phyloP scores from a whole-genome alignment of 2,329 filamentous ascomycete genomes.

The Neonectria coccinea region DNA sequence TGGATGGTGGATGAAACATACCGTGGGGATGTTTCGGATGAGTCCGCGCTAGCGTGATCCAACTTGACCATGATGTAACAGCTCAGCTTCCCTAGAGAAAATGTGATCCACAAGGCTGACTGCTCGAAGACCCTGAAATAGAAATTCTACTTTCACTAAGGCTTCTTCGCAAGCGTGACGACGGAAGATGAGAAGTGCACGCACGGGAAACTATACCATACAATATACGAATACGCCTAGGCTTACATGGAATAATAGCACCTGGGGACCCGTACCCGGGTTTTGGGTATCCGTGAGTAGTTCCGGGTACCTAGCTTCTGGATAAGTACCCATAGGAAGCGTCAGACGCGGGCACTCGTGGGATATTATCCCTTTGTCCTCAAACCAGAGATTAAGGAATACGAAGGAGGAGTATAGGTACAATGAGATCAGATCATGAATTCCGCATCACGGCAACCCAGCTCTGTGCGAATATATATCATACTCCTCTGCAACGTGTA shows the following conservation, averaged over 20 bases:
- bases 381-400: too few species aligned
- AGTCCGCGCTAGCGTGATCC: not conserved
- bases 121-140: not conserved
- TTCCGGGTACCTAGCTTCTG: too few species aligned
- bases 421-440: not conserved
- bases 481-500: not conserved
- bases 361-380: too few species aligned
- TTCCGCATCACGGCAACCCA: not conserved
- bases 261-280: too few species aligned
- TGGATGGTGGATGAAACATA: not conserved
- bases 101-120: not conserved
- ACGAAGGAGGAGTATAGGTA: too few species aligned
- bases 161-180: not conserved
- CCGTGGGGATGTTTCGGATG: not conserved
- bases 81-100: not conserved
- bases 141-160: not conserved
- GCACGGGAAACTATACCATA: too few species aligned
- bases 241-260: not conserved
- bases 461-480: not conserved
- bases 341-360: too few species aligned
- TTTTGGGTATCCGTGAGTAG: too few species aligned
- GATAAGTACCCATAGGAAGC: too few species aligned
- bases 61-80: not conserved
- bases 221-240: too few species aligned
- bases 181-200: not conserved